Base-by-base conservation (phyloP, 2,329 filamentous ascomycete genomes). In the Xylaria sp. region DNA sequence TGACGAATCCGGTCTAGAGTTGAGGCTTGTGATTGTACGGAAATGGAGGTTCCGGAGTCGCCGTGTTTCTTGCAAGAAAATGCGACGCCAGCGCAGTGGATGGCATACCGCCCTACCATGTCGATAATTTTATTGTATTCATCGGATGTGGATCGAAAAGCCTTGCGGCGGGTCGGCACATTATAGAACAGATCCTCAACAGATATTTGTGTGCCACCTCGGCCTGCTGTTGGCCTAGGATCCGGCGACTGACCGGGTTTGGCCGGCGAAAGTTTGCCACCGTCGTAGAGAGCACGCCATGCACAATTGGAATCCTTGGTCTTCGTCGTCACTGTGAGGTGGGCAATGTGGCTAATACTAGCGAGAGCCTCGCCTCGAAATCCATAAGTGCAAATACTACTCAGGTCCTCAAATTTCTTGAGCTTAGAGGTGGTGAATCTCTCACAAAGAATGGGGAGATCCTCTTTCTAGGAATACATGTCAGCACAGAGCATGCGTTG, bases 101-200 rank as follows among this genome's bases (percentile, higher is more conserved):
- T 88, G 32, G 96, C 93, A 81, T 99, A 98, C 50, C 93, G 90
- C 15, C 96, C 94, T 9, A 98, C 92, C 77, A 97, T 89, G 77
- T 99, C 96, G 30, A 98, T 90, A 65, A 99, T 97, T 81, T 98
- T 99, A 76, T 97, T 94, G 82, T 97, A 98, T 78, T 99, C 97
- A 76, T 99, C 96, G 43, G 94, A 93, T 20, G 92, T 83, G 15
- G 95, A 98, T 46, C 96, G 89, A 76, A 99, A 99, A 12, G 97
- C 96, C 72, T 90, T 89, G 41, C 94, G 89, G 28, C 96, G 89
- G 9, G 92, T 97, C 0, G 94, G 94, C 0, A 98, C 89, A 75
- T 97, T 99, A 84, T 97, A 99, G 79, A 99, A 99, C 12, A 99
- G 82, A 78, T 99, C 96, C 77, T 99, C 95, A 18, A 99, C 94